Conservation (phyloP, 148 eudicot species). For the Vaccinium myrtillus region DNA sequence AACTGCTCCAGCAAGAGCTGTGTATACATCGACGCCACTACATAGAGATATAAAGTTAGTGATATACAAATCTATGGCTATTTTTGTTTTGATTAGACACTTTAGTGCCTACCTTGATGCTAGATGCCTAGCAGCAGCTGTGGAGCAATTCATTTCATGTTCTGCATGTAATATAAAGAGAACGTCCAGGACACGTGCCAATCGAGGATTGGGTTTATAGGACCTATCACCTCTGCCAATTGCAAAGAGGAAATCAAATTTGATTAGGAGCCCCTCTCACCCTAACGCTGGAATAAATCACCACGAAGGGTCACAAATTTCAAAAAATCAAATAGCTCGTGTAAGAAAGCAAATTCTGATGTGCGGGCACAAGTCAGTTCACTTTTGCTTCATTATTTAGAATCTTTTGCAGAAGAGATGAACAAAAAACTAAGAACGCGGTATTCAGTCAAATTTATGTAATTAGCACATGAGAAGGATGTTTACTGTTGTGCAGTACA, state of each 20-base stretch:
- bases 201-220: slow-evolving; percentile 90
- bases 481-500: background rate
- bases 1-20: slow-evolving; percentile 98
- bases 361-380: background rate
- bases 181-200: slow-evolving; percentile 90
- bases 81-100: slow-evolving; percentile 7
- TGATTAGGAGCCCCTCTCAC: background rate
- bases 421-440: background rate
- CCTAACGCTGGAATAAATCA: background rate
- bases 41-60: slow-evolving; percentile 20
- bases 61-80: background rate
- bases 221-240: slow-evolving; percentile 74
- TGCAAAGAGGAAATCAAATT: slow-evolving; percentile 3
- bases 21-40: slow-evolving; percentile 99
- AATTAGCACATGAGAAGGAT: background rate
- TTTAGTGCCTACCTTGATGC: slow-evolving; percentile 73
- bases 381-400: background rate
- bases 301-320: background rate
- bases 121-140: slow-evolving; percentile 97
- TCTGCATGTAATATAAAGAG: slow-evolving; percentile 95
- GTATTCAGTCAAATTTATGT: background rate
- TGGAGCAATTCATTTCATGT: slow-evolving; percentile 99
- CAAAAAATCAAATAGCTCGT: background rate
- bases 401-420: background rate
- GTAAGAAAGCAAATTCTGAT: background rate